A percentile compares a stretch with the other conserved stretches of the same genome.
Conservation (phyloP, 139 green algal genomes). For the Volvox reticuliferus region DNA sequence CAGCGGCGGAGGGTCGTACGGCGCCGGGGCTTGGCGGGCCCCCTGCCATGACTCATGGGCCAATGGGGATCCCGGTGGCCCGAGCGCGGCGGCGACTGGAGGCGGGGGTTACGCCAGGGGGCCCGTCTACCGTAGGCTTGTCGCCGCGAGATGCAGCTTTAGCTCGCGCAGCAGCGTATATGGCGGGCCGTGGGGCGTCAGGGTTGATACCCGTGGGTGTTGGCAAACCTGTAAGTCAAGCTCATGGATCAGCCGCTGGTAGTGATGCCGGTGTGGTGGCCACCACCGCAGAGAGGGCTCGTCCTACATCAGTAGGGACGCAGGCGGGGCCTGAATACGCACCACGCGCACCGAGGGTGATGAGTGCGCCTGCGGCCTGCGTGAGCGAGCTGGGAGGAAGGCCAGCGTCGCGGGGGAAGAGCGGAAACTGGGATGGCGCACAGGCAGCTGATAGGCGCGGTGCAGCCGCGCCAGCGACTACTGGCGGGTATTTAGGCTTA, state of each 20-base stretch:
- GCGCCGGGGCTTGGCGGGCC: slow-evolving; percentile 13
- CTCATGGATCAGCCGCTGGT: background rate
- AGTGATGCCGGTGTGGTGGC: background rate
- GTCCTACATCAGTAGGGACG: background rate
- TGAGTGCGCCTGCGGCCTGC: slow-evolving; percentile 6
- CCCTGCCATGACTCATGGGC: slow-evolving; percentile 1
- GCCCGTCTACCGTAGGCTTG: background rate
- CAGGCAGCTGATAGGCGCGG: no score
- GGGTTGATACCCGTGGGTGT: background rate
- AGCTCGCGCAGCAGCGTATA: slow-evolving; percentile 11
- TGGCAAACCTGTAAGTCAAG: background rate
- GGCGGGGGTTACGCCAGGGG: background rate
- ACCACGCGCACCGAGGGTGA: background rate
- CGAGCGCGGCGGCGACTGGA: background rate
- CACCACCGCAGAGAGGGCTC: background rate
- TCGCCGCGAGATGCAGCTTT: slow-evolving; percentile 29
- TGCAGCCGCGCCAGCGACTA: no score
- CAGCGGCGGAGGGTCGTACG: slow-evolving; percentile 10
- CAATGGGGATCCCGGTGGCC: background rate
- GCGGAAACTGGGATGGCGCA: no score
- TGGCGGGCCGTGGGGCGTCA: background rate
- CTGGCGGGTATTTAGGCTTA: no score
- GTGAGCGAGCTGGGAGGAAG: background rate
- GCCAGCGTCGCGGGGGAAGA: background rate
- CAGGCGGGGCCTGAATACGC: background rate